Conservation (phyloP, 1,284 basidiomycete genomes). For the Rhodotorula sp. region DNA sequence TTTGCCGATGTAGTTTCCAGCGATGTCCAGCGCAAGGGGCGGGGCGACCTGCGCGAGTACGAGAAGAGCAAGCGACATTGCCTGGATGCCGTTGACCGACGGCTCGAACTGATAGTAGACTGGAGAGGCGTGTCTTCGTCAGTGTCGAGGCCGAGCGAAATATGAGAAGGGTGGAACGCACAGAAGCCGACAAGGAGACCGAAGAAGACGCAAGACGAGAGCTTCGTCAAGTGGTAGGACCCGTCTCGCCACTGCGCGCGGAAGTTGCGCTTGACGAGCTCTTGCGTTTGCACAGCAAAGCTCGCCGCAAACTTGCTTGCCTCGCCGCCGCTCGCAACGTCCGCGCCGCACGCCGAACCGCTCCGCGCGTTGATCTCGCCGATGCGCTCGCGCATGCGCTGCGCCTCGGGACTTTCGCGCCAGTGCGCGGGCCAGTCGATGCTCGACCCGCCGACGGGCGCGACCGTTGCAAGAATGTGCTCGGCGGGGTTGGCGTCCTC, state of each 20-base stretch:
- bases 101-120: slow-evolving; percentile 7
- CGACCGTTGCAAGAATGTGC: slow-evolving; percentile 21
- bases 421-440: slow-evolving; percentile 16
- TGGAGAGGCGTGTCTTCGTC: too few species aligned
- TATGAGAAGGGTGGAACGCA: too few species aligned
- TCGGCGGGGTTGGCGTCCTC: slow-evolving; percentile 40
- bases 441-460: slow-evolving; percentile 4
- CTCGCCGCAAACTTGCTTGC: slow-evolving; percentile 3
- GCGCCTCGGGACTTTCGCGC: slow-evolving; percentile 5
- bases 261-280: slow-evolving; percentile 14
- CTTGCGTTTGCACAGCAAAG: background rate
- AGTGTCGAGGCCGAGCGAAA: too few species aligned
- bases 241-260: slow-evolving; percentile 16
- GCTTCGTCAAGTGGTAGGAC: slow-evolving; percentile 16
- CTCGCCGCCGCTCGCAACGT: too few species aligned
- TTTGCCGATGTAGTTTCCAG: slow-evolving; percentile 15
- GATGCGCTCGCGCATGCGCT: background rate
- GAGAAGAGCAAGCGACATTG: slow-evolving; percentile 15
- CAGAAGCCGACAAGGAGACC: slow-evolving; percentile 17
- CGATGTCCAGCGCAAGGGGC: slow-evolving; percentile 34
- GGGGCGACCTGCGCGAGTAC: slow-evolving; percentile 15
- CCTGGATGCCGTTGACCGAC: slow-evolving; percentile 8
- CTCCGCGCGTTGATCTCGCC: background rate
- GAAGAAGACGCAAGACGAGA: slow-evolving; percentile 12
- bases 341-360: background rate